A percentile compares a stretch with the other conserved stretches of the same genome.
These are phyloP conservation scores for Ustilago esculenta DNA, from an alignment of 1,284 basidiomycete genomes.

Conservation along the genomic window DNA sequence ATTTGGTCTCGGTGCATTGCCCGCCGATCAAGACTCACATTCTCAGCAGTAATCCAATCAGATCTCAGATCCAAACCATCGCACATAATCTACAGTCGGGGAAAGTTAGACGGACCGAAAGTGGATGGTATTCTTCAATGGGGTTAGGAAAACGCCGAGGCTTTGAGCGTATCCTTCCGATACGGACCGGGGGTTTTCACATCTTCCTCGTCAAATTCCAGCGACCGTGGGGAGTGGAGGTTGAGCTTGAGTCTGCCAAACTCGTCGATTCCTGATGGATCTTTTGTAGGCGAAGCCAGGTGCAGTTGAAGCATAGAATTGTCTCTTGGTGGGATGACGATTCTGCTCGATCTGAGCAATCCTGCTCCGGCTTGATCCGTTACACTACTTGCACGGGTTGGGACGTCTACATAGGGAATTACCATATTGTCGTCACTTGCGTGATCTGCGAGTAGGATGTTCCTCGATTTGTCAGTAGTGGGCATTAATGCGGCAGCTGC, in stretches of 20 bases:
- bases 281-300: not conserved
- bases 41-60: not conserved
- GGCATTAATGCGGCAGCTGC: conserved; percentile 25
- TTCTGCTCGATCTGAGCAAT: conserved; percentile 11
- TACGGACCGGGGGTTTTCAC: conserved; percentile 32
- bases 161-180: conserved; percentile 26
- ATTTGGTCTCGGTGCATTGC: conserved; percentile 30
- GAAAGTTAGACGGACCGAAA: too few species aligned
- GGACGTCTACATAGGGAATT: too few species aligned
- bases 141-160: conserved; percentile 8
- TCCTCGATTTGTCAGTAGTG: conserved; percentile 1
- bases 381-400: too few species aligned
- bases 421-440: conserved; percentile 22
- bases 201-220: conserved; percentile 7
- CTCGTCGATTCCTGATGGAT: conserved; percentile 1
- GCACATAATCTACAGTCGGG: too few species aligned
- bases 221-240: not conserved
- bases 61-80: too few species aligned
- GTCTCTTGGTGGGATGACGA: conserved; percentile 36
- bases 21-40: conserved; percentile 22
- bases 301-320: conserved; percentile 17
- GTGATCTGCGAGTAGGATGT: conserved; percentile 29
- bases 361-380: not conserved
- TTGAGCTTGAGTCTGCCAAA: conserved; percentile 11
- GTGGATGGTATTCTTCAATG: too few species aligned